Evolutionary conservation across 1,139 yeast species (phyloP).

Genomic region (Waltiozyma solani): DNA sequence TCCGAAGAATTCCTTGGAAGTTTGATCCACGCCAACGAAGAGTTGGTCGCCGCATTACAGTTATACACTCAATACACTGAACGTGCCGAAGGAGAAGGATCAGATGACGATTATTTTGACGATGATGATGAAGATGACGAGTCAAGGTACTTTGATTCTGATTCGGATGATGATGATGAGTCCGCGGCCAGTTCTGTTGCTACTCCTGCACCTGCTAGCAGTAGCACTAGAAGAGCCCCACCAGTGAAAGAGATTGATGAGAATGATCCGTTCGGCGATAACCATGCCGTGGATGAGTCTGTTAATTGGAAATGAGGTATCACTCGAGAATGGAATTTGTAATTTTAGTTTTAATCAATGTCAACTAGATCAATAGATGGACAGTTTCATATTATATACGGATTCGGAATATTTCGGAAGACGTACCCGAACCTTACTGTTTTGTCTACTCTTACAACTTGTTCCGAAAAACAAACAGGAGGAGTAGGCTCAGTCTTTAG

Average conservation of each 20-base stretch:
- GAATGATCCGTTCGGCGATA: conserved; percentile 67
- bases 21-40: conserved; percentile 82
- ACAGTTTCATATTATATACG: too few species aligned
- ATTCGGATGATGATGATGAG: conserved; percentile 23
- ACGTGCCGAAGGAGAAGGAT: conserved; percentile 35
- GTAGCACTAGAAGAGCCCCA: conserved; percentile 11
- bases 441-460: too few species aligned
- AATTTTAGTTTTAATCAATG: too few species aligned
- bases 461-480: too few species aligned
- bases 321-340: too few species aligned
- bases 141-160: conserved; percentile 18
- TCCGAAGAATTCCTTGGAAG: conserved; percentile 80
- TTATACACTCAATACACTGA: conserved; percentile 52
- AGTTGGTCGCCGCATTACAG: conserved; percentile 64
- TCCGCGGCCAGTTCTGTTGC: conserved; percentile 18
- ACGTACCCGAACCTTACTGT: too few species aligned
- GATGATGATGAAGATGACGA: conserved; percentile 26
- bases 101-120: conserved; percentile 26
- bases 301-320: conserved; percentile 22
- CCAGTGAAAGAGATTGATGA: conserved; percentile 19
- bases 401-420: too few species aligned
- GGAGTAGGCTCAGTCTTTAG: too few species aligned
- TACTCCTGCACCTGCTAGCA: background rate
- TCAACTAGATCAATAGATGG: too few species aligned
- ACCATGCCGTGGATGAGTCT: conserved; percentile 33